Evolutionary conservation across 371 early-diverging fungal genomes (phyloP).

Genomic region (Mortierella polycephala): DNA sequence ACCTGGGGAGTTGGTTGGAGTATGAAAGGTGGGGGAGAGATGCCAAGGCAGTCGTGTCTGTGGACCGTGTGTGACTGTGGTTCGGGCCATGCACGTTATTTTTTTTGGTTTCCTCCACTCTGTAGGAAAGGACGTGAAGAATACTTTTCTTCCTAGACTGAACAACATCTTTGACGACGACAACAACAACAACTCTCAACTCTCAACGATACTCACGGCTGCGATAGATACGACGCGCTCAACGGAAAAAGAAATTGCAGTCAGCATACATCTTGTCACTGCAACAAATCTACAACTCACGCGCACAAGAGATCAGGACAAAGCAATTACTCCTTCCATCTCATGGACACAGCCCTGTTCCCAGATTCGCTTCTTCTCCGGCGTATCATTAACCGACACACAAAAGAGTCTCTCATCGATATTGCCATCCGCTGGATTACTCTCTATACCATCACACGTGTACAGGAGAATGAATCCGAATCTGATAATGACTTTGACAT

Average conservation of each 20-base stretch:
- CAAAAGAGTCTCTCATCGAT: constrained; percentile 44
- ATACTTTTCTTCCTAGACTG: not conserved
- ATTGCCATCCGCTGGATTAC: constrained; percentile 32
- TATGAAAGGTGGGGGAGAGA: not conserved
- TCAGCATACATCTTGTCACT: not conserved
- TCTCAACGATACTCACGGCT: too few species aligned
- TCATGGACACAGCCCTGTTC: constrained; percentile 17
- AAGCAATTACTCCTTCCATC: not conserved
- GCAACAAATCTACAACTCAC: not conserved
- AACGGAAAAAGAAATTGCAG: not conserved
- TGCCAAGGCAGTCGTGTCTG: not conserved
- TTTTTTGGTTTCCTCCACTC: not conserved
- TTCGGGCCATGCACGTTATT: not conserved
- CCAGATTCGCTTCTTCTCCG: constrained; percentile 39
- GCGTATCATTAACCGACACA: constrained; percentile 44
- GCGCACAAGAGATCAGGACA: not conserved
- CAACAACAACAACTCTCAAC: not conserved
- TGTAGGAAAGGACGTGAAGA: too few species aligned
- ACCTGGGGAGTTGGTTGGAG: not conserved
- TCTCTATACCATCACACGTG: constrained; percentile 22
- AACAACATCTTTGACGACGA: not conserved
- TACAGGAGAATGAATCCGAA: constrained; percentile 17
- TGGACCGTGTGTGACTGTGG: not conserved
- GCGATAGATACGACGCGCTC: too few species aligned
- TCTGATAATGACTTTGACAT: constrained; percentile 20